Base-by-base conservation (phyloP, 106 monocot genomes). In the Vanilla planifolia region DNA sequence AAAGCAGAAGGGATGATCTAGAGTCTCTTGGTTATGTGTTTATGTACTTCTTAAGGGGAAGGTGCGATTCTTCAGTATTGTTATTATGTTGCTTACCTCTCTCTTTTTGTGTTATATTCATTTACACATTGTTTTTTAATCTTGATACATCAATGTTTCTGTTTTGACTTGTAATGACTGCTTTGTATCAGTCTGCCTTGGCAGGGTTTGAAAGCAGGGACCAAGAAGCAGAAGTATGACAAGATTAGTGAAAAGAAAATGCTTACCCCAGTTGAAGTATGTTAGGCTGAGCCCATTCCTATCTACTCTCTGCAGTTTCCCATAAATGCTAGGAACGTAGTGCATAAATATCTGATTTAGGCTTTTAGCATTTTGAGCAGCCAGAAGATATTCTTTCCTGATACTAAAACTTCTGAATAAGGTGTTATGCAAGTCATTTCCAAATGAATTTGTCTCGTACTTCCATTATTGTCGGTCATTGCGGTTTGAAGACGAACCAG, bases 401-500 rank as follows among this genome's bases (percentile, higher is more conserved):
- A 11, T 3, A 48, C 17, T 11, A 11, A 11, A n/a, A 48, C 17
- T 48, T 48, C 17, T 17, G 8, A n/a, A 37, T 20, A 25, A 78
- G 77, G 72, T 63, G 3, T 57, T 78, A 17, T 78, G 77, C 72
- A 78, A 72, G 59, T 78, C 77, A 6, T 75, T 75, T 60, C 86
- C 86, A 51, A 46, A 71, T 20, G 78, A 86, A 69, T 86, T 86
- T 75, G 51, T 75, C 30, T 75, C 78, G 39, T 86, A 78, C 71
- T 86, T 86, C 37, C 78, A 86, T 43, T 86, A 75, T 48, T 86
- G 81, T 24, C 86, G 81, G 8, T 75, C 77, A 0, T 60, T 86
- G 61, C 37, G 69, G 2, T 86, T 86, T 60, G 86, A 81, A 11
- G 81, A 86, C 34, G 78, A 79, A 55, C 86, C 86, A 52, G 86